phyloP scores from a whole-genome alignment of 2,329 filamentous ascomycete genomes.

The Fusarium sp. region DNA sequence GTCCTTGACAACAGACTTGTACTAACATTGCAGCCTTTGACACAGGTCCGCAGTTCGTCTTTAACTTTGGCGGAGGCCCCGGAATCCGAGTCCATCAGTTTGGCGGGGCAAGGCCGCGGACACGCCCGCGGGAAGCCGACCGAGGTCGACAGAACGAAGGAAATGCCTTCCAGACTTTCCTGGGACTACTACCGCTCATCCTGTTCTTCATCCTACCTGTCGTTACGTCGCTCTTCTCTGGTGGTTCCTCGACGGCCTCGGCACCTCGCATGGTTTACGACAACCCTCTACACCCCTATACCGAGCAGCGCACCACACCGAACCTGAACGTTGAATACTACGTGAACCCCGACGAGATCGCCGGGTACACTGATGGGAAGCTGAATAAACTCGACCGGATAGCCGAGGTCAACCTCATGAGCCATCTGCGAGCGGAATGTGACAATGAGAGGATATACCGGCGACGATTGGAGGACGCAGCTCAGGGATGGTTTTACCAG shows the following conservation, averaged over 20 bases:
- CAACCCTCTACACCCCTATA: constrained; percentile 78
- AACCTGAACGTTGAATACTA: constrained; percentile 86
- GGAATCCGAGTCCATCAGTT: constrained; percentile 97
- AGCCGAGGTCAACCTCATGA: constrained; percentile 83
- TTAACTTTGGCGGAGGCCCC: constrained; percentile 93
- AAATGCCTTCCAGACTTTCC: constrained; percentile 71
- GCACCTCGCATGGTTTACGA: constrained; percentile 85
- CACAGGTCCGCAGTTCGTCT: constrained; percentile 89
- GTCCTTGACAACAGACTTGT: background rate
- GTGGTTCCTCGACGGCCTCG: constrained; percentile 57
- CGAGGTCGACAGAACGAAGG: constrained; percentile 62
- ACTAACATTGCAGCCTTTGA: constrained; percentile 71
- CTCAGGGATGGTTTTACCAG: constrained; percentile 89
- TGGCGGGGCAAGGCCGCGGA: constrained; percentile 82
- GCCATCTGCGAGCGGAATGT: constrained; percentile 79
- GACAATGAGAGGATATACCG: constrained; percentile 79
- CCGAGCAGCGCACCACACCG: constrained; percentile 79
- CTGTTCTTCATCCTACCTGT: constrained; percentile 90
- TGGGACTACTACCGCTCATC: constrained; percentile 88
- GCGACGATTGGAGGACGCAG: constrained; percentile 80
- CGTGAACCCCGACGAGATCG: constrained; percentile 84
- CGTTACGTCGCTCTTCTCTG: constrained; percentile 83
- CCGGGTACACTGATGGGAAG: constrained; percentile 78
- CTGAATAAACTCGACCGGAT: constrained; percentile 81
- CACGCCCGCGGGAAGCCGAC: constrained; percentile 79